Conservation (phyloP, 306 rosid species). For the Erythrophleum fordii region DNA sequence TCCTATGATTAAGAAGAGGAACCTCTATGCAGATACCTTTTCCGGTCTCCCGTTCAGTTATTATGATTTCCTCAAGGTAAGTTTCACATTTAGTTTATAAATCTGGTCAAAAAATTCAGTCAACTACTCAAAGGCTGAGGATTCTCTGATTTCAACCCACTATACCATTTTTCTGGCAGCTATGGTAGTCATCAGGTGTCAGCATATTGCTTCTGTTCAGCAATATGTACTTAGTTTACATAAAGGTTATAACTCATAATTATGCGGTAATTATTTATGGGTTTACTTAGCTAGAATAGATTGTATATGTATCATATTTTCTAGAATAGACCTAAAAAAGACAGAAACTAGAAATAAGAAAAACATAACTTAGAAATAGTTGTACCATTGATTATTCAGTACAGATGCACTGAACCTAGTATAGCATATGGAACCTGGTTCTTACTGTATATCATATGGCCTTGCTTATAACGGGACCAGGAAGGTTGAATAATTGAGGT, state of each 20-base stretch:
- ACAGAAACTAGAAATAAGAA: neutral
- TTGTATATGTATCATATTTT: neutral
- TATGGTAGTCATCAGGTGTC: neutral
- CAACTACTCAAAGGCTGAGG: neutral
- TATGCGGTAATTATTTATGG: slow-evolving; percentile 9
- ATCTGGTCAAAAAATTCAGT: neutral
- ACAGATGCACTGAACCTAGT: neutral
- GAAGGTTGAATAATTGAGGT: neutral
- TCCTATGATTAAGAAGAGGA: slow-evolving; percentile 68
- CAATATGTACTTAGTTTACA: neutral
- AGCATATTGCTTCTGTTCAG: neutral
- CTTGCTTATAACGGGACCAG: neutral
- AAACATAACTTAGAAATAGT: neutral
- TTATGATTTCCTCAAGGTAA: slow-evolving; percentile 75
- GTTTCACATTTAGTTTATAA: slow-evolving; percentile 23
- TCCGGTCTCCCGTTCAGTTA: slow-evolving; percentile 67
- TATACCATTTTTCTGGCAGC: neutral
- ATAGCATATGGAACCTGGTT: slow-evolving; percentile 22
- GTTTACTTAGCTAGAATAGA: neutral
- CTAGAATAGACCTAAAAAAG: neutral
- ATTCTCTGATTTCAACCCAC: neutral
- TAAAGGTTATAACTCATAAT: neutral
- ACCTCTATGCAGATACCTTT: slow-evolving; percentile 62
- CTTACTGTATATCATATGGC: slow-evolving; percentile 23
- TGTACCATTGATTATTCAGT: neutral